Evolutionary conservation across 225 moss, liverwort and hornwort genomes (phyloP).

Genomic region (Neckera pumila): DNA sequence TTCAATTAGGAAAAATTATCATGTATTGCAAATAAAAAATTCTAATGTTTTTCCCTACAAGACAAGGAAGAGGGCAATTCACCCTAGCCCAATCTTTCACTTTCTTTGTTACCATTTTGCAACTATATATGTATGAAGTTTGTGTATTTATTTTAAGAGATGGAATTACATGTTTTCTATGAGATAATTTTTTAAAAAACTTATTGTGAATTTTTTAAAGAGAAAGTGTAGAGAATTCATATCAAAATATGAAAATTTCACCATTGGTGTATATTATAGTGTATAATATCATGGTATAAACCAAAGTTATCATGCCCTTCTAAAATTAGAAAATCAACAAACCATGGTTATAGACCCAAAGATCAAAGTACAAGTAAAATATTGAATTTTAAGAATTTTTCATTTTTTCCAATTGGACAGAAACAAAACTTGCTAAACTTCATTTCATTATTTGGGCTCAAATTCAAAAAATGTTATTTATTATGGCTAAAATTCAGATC

Average conservation of each 20-base stretch:
- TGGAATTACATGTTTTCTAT: background rate
- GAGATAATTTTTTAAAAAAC: background rate
- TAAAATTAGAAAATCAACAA: background rate
- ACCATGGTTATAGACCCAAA: background rate
- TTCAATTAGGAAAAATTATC: too few relatives aligned
- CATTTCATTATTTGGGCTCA: background rate
- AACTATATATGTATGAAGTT: too few relatives aligned
- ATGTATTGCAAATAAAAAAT: too few relatives aligned
- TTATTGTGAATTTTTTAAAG: too few relatives aligned
- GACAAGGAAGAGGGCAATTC: too few relatives aligned
- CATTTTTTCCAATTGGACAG: background rate
- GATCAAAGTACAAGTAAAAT: background rate
- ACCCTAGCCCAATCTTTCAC: background rate
- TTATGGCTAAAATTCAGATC: background rate
- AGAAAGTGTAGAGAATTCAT: background rate
- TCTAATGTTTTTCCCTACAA: too few relatives aligned
- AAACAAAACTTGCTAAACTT: too few relatives aligned
- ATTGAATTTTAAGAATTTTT: background rate
- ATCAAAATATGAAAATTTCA: background rate
- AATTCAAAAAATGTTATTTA: background rate
- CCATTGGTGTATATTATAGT: background rate
- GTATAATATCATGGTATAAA: background rate
- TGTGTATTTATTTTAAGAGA: background rate
- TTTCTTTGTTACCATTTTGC: background rate
- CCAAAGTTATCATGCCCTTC: background rate